Conservation (phyloP, 257 asterid genomes). For the Solanum chaucha region DNA sequence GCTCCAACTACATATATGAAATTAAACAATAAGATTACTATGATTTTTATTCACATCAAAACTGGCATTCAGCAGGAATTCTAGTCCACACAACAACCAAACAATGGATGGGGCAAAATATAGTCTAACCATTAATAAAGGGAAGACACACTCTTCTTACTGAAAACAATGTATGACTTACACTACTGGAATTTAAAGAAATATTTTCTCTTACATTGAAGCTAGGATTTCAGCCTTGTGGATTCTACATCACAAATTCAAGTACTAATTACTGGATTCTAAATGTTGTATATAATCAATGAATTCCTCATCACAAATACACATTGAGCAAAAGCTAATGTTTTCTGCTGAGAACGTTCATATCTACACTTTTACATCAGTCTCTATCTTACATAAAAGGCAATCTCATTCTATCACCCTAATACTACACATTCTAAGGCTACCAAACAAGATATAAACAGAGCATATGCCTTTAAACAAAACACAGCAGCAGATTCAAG, state of each 20-base stretch:
- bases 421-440: neutral
- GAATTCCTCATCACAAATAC: neutral
- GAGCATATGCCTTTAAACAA: neutral
- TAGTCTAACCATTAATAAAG: neutral
- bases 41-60: too few species aligned
- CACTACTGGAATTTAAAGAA: neutral
- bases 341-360: neutral
- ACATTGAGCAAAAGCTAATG: neutral
- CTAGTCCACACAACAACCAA: neutral
- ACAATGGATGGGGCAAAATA: neutral
- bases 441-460: neutral
- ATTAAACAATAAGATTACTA: neutral
- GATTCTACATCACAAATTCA: neutral
- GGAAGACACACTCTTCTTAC: neutral
- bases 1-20: conserved; percentile 52
- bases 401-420: neutral
- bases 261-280: neutral
- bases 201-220: neutral
- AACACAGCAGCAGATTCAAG: neutral
- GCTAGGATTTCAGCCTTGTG: neutral
- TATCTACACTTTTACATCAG: neutral
- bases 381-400: neutral
- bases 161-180: neutral
- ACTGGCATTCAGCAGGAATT: neutral
- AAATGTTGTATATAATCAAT: neutral